These are phyloP conservation scores for Echria macrotheca DNA, from an alignment of 495 filamentous ascomycete genomes.

Conservation along the genomic window DNA sequence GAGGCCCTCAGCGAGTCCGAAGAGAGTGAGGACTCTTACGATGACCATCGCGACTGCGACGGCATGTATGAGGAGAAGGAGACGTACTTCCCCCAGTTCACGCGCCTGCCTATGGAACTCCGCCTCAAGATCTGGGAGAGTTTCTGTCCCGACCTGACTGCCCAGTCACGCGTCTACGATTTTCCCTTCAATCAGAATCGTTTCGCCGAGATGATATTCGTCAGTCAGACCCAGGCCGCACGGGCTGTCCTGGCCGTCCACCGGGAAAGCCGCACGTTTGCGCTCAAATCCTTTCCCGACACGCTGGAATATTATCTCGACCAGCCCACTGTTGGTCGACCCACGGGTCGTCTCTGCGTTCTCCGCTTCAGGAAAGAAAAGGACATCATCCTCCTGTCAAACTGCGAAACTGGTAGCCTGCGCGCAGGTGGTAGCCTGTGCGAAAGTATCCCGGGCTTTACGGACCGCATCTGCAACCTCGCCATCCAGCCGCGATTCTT, in stretches of 20 bases:
- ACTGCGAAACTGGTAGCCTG: neutral
- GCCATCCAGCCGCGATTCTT: neutral
- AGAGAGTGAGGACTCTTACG: neutral
- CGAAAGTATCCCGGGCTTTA: too few relatives aligned
- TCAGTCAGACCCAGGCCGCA: slow-evolving; percentile 24
- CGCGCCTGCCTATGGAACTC: slow-evolving; percentile 34
- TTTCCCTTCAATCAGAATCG: neutral
- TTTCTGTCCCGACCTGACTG: slow-evolving; percentile 32
- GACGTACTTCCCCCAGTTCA: slow-evolving; percentile 35
- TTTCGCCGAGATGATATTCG: neutral
- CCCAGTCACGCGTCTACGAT: slow-evolving; percentile 23
- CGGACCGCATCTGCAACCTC: slow-evolving; percentile 18
- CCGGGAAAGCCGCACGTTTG: slow-evolving; percentile 31
- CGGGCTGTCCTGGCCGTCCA: slow-evolving; percentile 28
- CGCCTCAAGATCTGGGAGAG: slow-evolving; percentile 36
- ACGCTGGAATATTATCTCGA: too few relatives aligned
- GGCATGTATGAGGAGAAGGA: slow-evolving; percentile 9
- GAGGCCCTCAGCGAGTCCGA: neutral
- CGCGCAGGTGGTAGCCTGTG: neutral
- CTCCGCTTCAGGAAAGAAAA: slow-evolving; percentile 29
- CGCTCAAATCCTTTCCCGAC: slow-evolving; percentile 30
- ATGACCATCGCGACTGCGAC: neutral
- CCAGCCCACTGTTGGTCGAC: too few relatives aligned
- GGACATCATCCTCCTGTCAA: slow-evolving; percentile 25
- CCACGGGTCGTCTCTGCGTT: neutral